Conservation (phyloP, 2,329 filamentous ascomycete species). For the Aspergillus awamori region DNA sequence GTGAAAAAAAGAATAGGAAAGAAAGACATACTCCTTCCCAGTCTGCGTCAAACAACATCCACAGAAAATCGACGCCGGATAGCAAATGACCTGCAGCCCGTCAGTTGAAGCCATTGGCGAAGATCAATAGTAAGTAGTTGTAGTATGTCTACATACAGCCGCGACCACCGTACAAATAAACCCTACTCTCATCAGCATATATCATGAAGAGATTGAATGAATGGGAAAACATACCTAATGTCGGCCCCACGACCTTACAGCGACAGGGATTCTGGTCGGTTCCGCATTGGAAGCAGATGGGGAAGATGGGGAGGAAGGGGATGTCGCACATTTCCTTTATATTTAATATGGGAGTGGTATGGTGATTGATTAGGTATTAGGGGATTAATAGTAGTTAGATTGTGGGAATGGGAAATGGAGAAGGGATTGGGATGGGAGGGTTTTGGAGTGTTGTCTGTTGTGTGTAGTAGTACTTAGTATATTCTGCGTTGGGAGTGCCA, state of each 20-base stretch:
- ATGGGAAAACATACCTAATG: conserved; percentile 49
- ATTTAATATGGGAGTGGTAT: neutral
- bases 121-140: neutral
- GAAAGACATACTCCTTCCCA: conserved; percentile 54
- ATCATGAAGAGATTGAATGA: neutral
- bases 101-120: too few species aligned
- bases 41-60: conserved; percentile 59
- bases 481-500: too few species aligned
- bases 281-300: conserved; percentile 59
- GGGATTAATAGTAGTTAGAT: neutral
- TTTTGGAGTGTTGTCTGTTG: neutral
- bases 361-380: neutral
- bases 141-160: conserved; percentile 49
- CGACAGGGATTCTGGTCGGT: conserved; percentile 61
- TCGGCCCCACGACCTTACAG: conserved; percentile 60
- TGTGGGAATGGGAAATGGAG: neutral
- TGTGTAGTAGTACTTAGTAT: neutral
- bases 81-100: conserved; percentile 52
- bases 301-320: conserved; percentile 52
- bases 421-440: neutral
- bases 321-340: conserved; percentile 35
- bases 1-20: neutral
- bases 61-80: conserved; percentile 59
- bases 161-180: conserved; percentile 53
- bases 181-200: conserved; percentile 27